Base-by-base conservation (phyloP, 495 filamentous ascomycete species). In the Xylaria bambusicola region DNA sequence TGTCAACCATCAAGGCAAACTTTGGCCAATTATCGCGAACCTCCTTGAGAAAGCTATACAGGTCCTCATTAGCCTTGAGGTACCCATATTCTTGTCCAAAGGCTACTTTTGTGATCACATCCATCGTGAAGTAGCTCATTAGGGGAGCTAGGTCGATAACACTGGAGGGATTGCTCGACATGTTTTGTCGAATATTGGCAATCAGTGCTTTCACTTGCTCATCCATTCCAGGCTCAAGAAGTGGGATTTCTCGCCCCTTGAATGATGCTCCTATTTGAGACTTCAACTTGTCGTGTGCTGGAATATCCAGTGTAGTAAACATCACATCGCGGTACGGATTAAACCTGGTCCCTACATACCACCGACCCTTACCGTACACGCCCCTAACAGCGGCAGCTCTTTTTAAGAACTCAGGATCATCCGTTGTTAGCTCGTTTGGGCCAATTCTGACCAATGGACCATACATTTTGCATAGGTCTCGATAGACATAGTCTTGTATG, bases 401-500 rank as follows among this genome's bases (percentile, higher is more conserved):
- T 53, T 66, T 68, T 8, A 76, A 48, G 3, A 70, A 64, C 0
- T 73, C 66, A 5, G 73, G 63, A 60, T 82, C 73, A 52, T 67
- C 65, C 17, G 76, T 66, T 7, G 73, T 61, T 17, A 77, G 74
- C n/a, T 82, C 77, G 23, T 78, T 75, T n/a, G 82, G 83, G 6
- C 78, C 77, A 49, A 81, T 71, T 20, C 83, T 76, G 45, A 83
- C 70, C 20, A 83, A 62, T 9, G 74, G 64, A 0, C 78, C 80
- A 60, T 82, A 83, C n/a, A n/a, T n/a, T n/a, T n/a, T n/a, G n/a
- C n/a, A n/a, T n/a, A n/a, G n/a, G n/a, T n/a, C n/a, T n/a, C n/a
- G n/a, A n/a, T n/a, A n/a, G n/a, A n/a, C n/a, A n/a, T n/a, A n/a
- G n/a, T n/a, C n/a, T n/a, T n/a, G n/a, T n/a, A n/a, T n/a, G n/a